Conservation (phyloP, 108 stramenopile genomes). For the Chaetoceros muelleri region DNA sequence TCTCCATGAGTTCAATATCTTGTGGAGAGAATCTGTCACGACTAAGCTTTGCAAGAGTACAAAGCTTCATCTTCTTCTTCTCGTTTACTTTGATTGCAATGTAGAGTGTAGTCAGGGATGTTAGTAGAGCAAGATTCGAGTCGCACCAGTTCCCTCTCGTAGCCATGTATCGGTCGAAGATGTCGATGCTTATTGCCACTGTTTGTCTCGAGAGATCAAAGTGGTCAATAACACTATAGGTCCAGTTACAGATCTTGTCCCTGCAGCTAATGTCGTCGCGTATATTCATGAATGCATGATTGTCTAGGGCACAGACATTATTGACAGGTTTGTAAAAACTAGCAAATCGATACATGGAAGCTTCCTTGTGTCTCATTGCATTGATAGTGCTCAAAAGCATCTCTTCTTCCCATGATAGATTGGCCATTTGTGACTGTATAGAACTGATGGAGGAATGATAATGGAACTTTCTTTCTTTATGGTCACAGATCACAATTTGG, state of each 20-base stretch:
- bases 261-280: constrained; percentile 31
- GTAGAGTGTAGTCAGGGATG: constrained; percentile 56
- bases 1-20: constrained; percentile 75
- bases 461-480: no score
- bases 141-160: constrained; percentile 54
- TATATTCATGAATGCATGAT: not conserved
- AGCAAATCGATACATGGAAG: not conserved
- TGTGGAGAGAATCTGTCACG: constrained; percentile 51
- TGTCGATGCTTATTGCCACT: constrained; percentile 47
- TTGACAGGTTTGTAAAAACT: not conserved
- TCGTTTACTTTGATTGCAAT: constrained; percentile 69
- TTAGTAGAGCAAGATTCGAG: constrained; percentile 48
- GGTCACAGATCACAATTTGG: no score
- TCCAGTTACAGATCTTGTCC: constrained; percentile 76
- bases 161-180: constrained; percentile 72
- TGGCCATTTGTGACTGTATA: not conserved
- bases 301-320: not conserved
- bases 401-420: not conserved
- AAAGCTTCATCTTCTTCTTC: constrained; percentile 45
- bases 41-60: constrained; percentile 52
- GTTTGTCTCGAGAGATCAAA: constrained; percentile 68
- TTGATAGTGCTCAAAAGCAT: not conserved
- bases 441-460: no score
- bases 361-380: not conserved
- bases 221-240: constrained; percentile 78